These are phyloP conservation scores for Leccinellum albellum DNA, from an alignment of 768 basidiomycete species.

Conservation along the genomic window DNA sequence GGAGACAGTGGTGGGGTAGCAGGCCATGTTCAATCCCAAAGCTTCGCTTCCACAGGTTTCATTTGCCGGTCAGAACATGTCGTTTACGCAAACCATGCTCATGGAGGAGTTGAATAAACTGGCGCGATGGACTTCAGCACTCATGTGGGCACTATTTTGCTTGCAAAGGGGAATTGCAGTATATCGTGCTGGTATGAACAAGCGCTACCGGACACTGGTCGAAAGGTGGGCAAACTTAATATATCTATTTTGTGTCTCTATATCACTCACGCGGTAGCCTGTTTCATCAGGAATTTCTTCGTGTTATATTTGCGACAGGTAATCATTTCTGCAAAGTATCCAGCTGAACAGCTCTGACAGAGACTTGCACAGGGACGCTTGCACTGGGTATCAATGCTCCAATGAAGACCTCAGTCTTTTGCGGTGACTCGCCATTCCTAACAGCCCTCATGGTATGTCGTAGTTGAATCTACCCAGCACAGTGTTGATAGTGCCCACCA, in stretches of 20 bases:
- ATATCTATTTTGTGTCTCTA: neutral
- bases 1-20: conserved; percentile 39
- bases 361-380: conserved; percentile 47
- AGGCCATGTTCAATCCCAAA: conserved; percentile 52
- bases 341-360: neutral
- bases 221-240: conserved; percentile 44
- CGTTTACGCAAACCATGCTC: conserved; percentile 47
- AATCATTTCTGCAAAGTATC: neutral
- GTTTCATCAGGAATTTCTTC: conserved; percentile 59
- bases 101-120: conserved; percentile 44
- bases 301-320: conserved; percentile 70
- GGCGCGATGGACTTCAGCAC: conserved; percentile 29
- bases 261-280: conserved; percentile 23
- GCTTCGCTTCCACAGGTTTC: conserved; percentile 60
- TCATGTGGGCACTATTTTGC: conserved; percentile 44
- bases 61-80: conserved; percentile 43
- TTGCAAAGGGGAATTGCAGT: conserved; percentile 61
- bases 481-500: conserved; percentile 19
- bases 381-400: conserved; percentile 77
- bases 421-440: conserved; percentile 56
- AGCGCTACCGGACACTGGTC: conserved; percentile 51
- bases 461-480: neutral
- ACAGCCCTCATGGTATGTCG: conserved; percentile 55
- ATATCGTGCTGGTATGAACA: conserved; percentile 70
- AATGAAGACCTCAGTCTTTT: conserved; percentile 61